These are phyloP conservation scores for Theobroma cacao DNA, from an alignment of 345 rosid genomes.

Conservation along the genomic window DNA sequence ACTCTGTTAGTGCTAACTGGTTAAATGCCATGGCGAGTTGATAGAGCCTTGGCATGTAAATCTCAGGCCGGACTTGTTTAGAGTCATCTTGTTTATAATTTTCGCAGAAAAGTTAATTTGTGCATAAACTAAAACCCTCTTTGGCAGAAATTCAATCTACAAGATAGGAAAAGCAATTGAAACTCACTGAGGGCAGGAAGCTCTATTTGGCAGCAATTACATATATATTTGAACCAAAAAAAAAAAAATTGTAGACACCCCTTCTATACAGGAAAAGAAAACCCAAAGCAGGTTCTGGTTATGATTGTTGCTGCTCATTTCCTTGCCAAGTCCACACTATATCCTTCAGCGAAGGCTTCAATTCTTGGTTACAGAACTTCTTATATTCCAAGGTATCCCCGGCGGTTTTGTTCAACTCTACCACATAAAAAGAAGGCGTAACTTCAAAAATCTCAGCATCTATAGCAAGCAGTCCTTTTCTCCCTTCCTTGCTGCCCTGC, in stretches of 20 bases:
- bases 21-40: too few species aligned
- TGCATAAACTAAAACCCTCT: not conserved
- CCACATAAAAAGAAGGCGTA: conserved; percentile 62
- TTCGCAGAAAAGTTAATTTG: not conserved
- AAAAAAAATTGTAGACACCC: not conserved
- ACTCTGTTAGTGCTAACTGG: too few species aligned
- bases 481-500: conserved; percentile 61
- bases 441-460: conserved; percentile 81
- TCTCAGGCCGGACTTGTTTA: not conserved
- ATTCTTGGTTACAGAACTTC: conserved; percentile 53
- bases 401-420: conserved; percentile 65
- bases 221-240: not conserved
- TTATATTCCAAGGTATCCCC: conserved; percentile 85
- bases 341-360: conserved; percentile 78
- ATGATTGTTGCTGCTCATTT: conserved; percentile 17
- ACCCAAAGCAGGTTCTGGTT: not conserved
- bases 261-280: not conserved
- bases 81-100: not conserved
- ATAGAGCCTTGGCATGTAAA: not conserved
- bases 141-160: not conserved
- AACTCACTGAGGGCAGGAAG: not conserved
- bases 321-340: conserved; percentile 94
- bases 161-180: not conserved
- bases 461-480: conserved; percentile 76
- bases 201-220: not conserved